Base-by-base conservation (phyloP, 495 filamentous ascomycete genomes). In the Neurospora sp. region DNA sequence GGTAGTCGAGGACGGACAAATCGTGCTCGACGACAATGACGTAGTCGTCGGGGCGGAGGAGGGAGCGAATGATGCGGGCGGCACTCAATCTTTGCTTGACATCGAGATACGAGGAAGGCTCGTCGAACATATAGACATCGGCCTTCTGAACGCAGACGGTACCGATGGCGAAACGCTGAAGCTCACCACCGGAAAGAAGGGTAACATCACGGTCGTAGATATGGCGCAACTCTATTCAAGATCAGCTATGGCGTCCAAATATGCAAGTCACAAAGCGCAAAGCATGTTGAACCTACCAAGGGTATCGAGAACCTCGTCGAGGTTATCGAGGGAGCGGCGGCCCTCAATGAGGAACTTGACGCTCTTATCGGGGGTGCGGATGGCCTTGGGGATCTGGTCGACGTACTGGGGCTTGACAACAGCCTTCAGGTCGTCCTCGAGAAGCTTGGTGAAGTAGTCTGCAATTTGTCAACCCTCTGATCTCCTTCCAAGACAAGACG, bases 61-160 rank as follows among this genome's bases (percentile, higher is more conserved):
- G 89, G 66, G 91, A 91, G 69, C 96, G 94, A 79, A 99, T 98
- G 71, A 96, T 93, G 74, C 91, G 90, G 74, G 93, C 94, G 74
- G 96, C 96, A 77, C 90, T 92, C 79, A 99, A 86, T 89, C 96
- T 92, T 82, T 99, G 95, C 86, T 98, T 97, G 79, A 97, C 94
- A 78, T 99, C 96, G 39, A 99, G 90, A 78, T 97, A 99, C 11
- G 96, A 98, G 17, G 94, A 98, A 31, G 96, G 96, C 85, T 99
- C 96, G 81, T 99, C 96, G 78, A 99, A 99, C 96, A 98, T 98
- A 86, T 99, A 97, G 36, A 98, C 94, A 84, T 98, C 96, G 43
- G 94, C 95, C 77, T 97, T 90, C 81, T 97, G 95, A 31, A 99
- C 95, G 79, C 96, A 98, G 45, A 96, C 93, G 69, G 94, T 90